These are phyloP conservation scores for Yamadazyma paraphyllophila DNA, from an alignment of 805 yeast species.

Conservation along the genomic window DNA sequence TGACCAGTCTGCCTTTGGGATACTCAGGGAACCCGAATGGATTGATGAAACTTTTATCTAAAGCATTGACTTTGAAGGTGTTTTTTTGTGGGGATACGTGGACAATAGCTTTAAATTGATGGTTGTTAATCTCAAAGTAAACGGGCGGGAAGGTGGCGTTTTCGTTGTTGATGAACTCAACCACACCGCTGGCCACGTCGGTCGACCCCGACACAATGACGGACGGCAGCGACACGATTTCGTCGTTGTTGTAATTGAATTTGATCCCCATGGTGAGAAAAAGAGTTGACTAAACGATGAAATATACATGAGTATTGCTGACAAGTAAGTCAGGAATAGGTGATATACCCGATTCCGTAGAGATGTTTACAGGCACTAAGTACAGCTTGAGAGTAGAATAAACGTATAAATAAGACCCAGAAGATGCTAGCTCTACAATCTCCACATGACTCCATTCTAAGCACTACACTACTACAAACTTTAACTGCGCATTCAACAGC, in stretches of 20 bases:
- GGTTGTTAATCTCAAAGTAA: conserved; percentile 64
- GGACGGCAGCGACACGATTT: conserved; percentile 41
- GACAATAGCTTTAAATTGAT: conserved; percentile 68
- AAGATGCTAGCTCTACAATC: too few species aligned
- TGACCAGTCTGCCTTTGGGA: conserved; percentile 15
- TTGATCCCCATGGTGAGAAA: conserved; percentile 18
- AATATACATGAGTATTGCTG: neutral
- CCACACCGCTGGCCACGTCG: conserved; percentile 20
- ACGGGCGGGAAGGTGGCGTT: conserved; percentile 61
- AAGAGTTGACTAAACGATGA: neutral
- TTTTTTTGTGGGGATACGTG: conserved; percentile 67
- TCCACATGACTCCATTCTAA: too few species aligned
- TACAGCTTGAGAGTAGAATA: too few species aligned
- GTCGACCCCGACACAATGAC: conserved; percentile 34
- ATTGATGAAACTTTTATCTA: conserved; percentile 36
- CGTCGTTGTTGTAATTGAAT: conserved; percentile 34
- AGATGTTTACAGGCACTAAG: too few species aligned
- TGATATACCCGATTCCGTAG: too few species aligned
- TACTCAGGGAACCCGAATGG: conserved; percentile 25
- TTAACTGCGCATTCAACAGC: neutral
- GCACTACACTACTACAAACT: too few species aligned
- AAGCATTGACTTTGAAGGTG: conserved; percentile 48
- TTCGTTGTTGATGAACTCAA: conserved; percentile 32
- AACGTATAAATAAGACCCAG: too few species aligned
- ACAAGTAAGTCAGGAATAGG: too few species aligned